These are phyloP conservation scores for Triangularia setosa DNA, from an alignment of 2,329 filamentous ascomycete genomes.

Conservation along the genomic window DNA sequence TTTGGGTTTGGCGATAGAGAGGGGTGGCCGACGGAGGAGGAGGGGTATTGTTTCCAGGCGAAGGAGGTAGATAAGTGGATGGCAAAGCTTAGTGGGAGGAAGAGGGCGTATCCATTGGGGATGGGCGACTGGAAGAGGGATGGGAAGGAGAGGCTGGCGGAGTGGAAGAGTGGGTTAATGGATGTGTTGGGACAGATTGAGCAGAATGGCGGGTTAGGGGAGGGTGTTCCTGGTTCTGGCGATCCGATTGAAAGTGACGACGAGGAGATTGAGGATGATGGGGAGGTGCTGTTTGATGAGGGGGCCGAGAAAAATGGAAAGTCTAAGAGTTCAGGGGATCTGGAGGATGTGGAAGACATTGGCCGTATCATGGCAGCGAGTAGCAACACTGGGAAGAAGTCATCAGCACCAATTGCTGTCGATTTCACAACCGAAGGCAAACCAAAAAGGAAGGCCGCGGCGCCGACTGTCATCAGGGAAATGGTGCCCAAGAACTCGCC, in stretches of 20 bases:
- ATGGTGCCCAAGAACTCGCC: slow-evolving; percentile 94
- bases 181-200: slow-evolving; percentile 65
- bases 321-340: slow-evolving; percentile 43
- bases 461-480: slow-evolving; percentile 61
- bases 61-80: slow-evolving; percentile 92
- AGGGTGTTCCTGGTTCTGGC: slow-evolving; percentile 72
- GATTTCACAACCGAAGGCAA: slow-evolving; percentile 78
- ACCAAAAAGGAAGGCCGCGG: slow-evolving; percentile 43
- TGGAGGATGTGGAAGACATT: slow-evolving; percentile 84
- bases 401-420: slow-evolving; percentile 60
- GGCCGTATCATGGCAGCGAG: slow-evolving; percentile 56
- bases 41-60: slow-evolving; percentile 91
- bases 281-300: slow-evolving; percentile 48
- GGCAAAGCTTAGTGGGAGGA: slow-evolving; percentile 85
- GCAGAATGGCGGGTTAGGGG: slow-evolving; percentile 54
- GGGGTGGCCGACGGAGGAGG: slow-evolving; percentile 85
- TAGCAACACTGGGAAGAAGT: slow-evolving; percentile 28
- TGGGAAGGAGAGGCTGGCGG: slow-evolving; percentile 59
- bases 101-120: slow-evolving; percentile 83
- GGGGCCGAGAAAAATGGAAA: slow-evolving; percentile 41
- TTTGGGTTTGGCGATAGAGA: slow-evolving; percentile 92
- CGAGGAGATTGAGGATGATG: slow-evolving; percentile 60
- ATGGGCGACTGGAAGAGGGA: slow-evolving; percentile 83
- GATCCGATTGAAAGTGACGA: slow-evolving; percentile 81
- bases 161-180: slow-evolving; percentile 74